These are phyloP conservation scores for Nepenthes alata DNA, from an alignment of 179 eudicot genomes.

Conservation along the genomic window DNA sequence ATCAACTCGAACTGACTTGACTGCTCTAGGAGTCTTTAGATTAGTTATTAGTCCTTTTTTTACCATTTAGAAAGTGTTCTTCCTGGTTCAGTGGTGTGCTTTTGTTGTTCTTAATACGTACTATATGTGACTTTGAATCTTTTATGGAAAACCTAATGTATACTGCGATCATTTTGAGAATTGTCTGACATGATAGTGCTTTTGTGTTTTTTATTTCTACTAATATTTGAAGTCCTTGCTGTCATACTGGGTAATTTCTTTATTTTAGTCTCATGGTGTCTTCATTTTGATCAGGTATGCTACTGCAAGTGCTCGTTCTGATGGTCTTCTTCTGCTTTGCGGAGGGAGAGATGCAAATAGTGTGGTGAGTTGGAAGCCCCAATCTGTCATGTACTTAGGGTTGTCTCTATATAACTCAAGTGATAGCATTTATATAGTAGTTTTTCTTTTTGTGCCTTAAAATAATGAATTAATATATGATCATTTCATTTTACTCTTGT, in stretches of 20 bases:
- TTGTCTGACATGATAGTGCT: too few species aligned
- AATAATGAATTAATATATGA: not conserved
- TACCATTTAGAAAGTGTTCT: too few species aligned
- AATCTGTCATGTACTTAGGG: not conserved
- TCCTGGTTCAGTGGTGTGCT: too few species aligned
- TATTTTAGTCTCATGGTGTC: constrained; percentile 2
- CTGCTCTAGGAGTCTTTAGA: too few species aligned
- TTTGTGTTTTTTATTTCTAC: too few species aligned
- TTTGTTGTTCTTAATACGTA: too few species aligned
- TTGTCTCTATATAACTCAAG: not conserved
- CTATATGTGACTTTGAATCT: too few species aligned
- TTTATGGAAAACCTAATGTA: too few species aligned
- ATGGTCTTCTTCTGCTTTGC: constrained; percentile 96
- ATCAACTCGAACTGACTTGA: too few species aligned
- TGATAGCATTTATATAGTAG: not conserved
- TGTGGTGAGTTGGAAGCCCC: constrained; percentile 52
- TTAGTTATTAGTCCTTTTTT: too few species aligned
- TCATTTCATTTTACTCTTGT: not conserved
- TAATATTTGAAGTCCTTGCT: too few species aligned
- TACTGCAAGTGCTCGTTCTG: constrained; percentile 98
- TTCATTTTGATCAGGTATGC: constrained; percentile 68
- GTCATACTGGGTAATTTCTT: not conserved
- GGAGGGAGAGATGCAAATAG: constrained; percentile 98
- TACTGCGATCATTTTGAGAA: too few species aligned
- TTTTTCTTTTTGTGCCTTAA: not conserved